phyloP scores from a whole-genome alignment of 768 basidiomycete genomes.

The Daedaleopsis nitida region DNA sequence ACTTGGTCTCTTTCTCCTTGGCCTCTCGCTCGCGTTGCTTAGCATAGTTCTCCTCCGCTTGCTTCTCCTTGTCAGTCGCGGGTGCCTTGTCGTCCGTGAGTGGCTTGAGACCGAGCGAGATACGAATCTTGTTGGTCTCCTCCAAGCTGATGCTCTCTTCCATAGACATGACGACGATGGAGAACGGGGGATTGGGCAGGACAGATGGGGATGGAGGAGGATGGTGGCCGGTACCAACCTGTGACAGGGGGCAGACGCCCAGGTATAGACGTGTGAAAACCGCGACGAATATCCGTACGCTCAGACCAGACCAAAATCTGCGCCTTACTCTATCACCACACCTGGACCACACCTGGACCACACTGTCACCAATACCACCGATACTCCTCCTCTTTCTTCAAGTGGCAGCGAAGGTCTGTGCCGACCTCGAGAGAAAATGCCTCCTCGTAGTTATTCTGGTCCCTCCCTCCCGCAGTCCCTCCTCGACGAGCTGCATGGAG shows the following conservation, averaged over 20 bases:
- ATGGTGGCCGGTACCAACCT: not conserved
- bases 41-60: conserved; percentile 87
- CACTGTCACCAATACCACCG: too few species aligned
- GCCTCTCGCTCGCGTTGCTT: conserved; percentile 67
- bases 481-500: conserved; percentile 28
- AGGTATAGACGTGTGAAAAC: not conserved
- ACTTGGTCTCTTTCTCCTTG: conserved; percentile 80
- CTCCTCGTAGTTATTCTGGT: conserved; percentile 19
- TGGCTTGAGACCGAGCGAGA: conserved; percentile 91
- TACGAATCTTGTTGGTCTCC: conserved; percentile 95
- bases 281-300: not conserved
- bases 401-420: too few species aligned
- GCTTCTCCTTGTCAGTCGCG: conserved; percentile 73
- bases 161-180: conserved; percentile 46
- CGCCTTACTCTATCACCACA: too few species aligned
- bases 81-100: conserved; percentile 79
- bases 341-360: too few species aligned
- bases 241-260: not conserved
- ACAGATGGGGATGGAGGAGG: conserved; percentile 9
- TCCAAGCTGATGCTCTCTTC: conserved; percentile 90
- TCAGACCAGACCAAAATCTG: too few species aligned
- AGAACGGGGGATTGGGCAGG: not conserved
- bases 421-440: conserved; percentile 14
- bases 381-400: too few species aligned
- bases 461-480: conserved; percentile 31